Percentiles rank a stretch among this genome's conserved stretches.
These are phyloP conservation scores for Syncephalastrum monosporum DNA, from an alignment of 371 early-diverging fungal genomes.

Conservation along the genomic window DNA sequence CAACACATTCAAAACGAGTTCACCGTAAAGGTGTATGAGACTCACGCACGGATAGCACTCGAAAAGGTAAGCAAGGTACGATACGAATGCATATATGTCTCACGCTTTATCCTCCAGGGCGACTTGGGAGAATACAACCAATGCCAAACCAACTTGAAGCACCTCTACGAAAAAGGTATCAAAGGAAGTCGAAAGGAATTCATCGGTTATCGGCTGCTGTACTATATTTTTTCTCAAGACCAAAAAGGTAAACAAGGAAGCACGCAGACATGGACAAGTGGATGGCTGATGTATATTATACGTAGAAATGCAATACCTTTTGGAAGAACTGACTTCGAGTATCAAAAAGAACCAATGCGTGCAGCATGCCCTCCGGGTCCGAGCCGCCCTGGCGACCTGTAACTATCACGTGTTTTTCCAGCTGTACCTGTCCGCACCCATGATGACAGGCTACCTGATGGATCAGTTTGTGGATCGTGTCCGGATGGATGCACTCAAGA, in stretches of 20 bases:
- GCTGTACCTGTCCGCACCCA: conserved; percentile 77
- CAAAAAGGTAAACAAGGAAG: conserved; percentile 59
- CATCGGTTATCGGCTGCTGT: conserved; percentile 88
- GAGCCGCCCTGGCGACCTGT: conserved; percentile 64
- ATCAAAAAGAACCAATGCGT: conserved; percentile 13
- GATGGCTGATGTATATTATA: too few relatives aligned
- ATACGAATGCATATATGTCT: too few relatives aligned
- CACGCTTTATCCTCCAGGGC: conserved; percentile 43
- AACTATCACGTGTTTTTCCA: conserved; percentile 84
- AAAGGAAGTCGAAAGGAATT: conserved; percentile 81
- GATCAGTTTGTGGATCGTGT: conserved; percentile 88
- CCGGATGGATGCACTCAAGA: conserved; percentile 67
- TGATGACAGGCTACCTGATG: conserved; percentile 84
- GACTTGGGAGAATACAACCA: conserved; percentile 97
- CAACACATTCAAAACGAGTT: conserved; percentile 91
- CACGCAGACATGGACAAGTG: neutral
- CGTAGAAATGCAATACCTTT: too few relatives aligned
- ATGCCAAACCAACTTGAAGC: conserved; percentile 91
- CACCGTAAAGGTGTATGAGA: conserved; percentile 92
- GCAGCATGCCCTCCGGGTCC: conserved; percentile 10
- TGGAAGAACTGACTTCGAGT: conserved; percentile 4
- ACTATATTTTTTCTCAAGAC: conserved; percentile 85
- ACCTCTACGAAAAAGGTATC: conserved; percentile 73
- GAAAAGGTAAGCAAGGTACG: conserved; percentile 62
- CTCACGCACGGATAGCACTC: conserved; percentile 90